Evolutionary conservation across 345 rosid genomes (phyloP), one percentile per base, ranked within the genome.

Genomic region (Brassica carinata): DNA sequence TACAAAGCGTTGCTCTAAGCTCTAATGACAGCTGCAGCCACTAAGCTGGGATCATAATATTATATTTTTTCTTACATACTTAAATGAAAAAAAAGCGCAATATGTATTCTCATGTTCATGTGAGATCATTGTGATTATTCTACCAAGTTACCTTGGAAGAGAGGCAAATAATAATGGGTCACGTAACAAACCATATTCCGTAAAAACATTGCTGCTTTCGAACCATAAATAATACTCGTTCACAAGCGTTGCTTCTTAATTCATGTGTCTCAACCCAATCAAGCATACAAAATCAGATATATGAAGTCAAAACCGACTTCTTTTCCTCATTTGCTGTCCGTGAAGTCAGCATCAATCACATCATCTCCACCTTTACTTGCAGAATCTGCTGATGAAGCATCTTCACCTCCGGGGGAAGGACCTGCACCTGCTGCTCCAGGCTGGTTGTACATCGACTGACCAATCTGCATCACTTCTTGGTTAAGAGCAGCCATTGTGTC

Each of bases 391-490:
- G 84, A 81, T 0, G 94, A 80, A 61, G 91, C 86, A 1, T 87
- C 92, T 58, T 88, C 90, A 70, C 84, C 81, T 10, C 90, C 94
- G 1, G 94, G 85, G 17, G 91, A 36, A 33, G 90, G 82, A 9
- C 93, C 97, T 19, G 89, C 76, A 23, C 82, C 85, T 19, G 85
- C 65, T 3, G 18, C 30, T 63, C 82, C 79, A 14, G 92, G 61
- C 23, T 55, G 98, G 87, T 89, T 95, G 87, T 93, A 95, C 0
- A 95, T 89, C 4, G 96, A 90, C 81, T 90, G 99, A 15, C 99
- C 97, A 34, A 95, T 85, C 84, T 95, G 99, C 96, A 95, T 93
- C 57, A 93, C 99, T 81, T 93, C 99, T 77, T 91, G 97, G 84
- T 95, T 95, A 13, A 93, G 92, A 4, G 97, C 92, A 57, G 98